Evolutionary conservation across 2,329 filamentous ascomycete genomes (phyloP).

Genomic region (Phyllosticta paracitricarpa): DNA sequence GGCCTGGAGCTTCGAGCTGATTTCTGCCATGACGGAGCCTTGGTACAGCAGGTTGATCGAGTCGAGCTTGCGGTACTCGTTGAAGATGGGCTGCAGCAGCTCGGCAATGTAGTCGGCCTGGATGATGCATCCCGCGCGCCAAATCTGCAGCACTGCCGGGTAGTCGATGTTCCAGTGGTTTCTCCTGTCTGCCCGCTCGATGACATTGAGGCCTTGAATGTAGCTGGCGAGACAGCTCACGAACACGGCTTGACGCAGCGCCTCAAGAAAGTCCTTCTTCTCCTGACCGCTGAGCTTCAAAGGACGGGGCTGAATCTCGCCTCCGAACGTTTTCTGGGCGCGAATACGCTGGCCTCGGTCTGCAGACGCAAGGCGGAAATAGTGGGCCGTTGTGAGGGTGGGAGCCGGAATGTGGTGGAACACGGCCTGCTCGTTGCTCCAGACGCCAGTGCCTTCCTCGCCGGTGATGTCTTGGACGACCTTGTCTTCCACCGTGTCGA

Average conservation of each 20-base stretch:
- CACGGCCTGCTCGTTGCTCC: slow-evolving; percentile 54
- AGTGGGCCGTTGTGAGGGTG: slow-evolving; percentile 54
- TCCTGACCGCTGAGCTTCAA: slow-evolving; percentile 19
- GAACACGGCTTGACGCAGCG: slow-evolving; percentile 52
- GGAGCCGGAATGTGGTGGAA: slow-evolving; percentile 53
- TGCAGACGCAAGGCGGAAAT: slow-evolving; percentile 53
- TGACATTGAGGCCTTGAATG: slow-evolving; percentile 56
- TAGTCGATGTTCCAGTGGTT: slow-evolving; percentile 52
- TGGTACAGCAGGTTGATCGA: slow-evolving; percentile 39
- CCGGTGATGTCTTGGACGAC: slow-evolving; percentile 60
- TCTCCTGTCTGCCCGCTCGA: slow-evolving; percentile 47
- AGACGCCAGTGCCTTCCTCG: slow-evolving; percentile 57
- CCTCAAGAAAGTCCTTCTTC: slow-evolving; percentile 42
- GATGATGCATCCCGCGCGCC: slow-evolving; percentile 63
- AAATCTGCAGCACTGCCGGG: slow-evolving; percentile 47
- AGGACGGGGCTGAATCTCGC: slow-evolving; percentile 30
- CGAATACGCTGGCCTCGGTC: slow-evolving; percentile 47
- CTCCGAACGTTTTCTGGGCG: slow-evolving; percentile 39
- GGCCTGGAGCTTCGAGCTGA: slow-evolving; percentile 40
- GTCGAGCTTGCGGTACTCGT: slow-evolving; percentile 25
- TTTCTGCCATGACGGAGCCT: slow-evolving; percentile 41
- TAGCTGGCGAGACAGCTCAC: slow-evolving; percentile 52
- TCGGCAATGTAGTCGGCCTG: slow-evolving; percentile 55
- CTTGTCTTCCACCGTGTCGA: slow-evolving; percentile 56
- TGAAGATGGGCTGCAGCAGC: slow-evolving; percentile 42